phyloP scores from a whole-genome alignment of 768 basidiomycete genomes.

The Leucocoprinus sp. region DNA sequence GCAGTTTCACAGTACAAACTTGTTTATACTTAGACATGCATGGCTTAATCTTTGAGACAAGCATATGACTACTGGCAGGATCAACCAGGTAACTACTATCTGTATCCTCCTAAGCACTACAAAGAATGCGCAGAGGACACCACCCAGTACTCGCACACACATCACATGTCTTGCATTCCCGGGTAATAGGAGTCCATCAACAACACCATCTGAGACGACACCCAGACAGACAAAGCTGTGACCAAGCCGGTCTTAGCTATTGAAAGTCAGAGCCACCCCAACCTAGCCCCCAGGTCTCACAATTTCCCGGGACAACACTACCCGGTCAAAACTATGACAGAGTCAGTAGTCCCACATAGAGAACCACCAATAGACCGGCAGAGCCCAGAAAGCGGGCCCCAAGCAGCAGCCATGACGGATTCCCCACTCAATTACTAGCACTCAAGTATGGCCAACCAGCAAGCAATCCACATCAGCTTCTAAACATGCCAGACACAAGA shows the following conservation, averaged over 20 bases:
- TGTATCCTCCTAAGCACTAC: too few relatives aligned
- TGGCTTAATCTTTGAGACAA: conserved; percentile 81
- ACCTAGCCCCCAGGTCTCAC: conserved; percentile 40
- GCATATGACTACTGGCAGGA: conserved; percentile 82
- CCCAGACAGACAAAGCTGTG: conserved; percentile 7
- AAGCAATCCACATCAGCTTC: conserved; percentile 31
- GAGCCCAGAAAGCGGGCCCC: conserved; percentile 14
- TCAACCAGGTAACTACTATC: conserved; percentile 74
- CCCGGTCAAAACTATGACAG: conserved; percentile 22
- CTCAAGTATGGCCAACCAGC: conserved; percentile 31
- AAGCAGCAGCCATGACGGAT: conserved; percentile 24
- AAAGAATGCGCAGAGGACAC: too few relatives aligned
- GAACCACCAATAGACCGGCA: conserved; percentile 30
- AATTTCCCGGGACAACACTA: conserved; percentile 29
- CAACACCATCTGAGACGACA: conserved; percentile 12
- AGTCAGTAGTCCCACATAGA: conserved; percentile 27
- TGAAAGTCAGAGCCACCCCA: conserved; percentile 20
- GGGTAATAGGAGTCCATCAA: conserved; percentile 20
- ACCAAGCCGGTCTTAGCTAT: too few relatives aligned
- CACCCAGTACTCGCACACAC: neutral
- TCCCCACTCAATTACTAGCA: conserved; percentile 28
- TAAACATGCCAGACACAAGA: conserved; percentile 22
- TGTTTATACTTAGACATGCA: conserved; percentile 76
- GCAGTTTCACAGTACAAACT: conserved; percentile 71
- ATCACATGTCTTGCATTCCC: conserved; percentile 18